phyloP scores from a whole-genome alignment of 352 stramenopile genomes.

The Thalassiosira exigua region DNA sequence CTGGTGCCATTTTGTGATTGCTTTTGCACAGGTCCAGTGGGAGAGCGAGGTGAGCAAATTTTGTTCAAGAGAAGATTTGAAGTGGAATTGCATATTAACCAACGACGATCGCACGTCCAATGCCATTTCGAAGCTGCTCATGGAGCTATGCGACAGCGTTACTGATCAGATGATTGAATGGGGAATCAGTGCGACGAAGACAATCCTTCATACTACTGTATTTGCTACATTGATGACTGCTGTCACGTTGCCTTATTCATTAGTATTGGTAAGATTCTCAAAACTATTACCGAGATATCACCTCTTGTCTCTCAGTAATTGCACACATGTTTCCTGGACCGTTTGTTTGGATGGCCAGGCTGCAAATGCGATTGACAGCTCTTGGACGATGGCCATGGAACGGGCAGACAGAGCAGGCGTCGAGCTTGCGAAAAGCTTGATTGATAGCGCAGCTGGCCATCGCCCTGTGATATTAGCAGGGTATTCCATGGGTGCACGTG shows the following conservation, averaged over 20 bases:
- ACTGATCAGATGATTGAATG: slow-evolving; percentile 58
- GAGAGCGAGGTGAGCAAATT: too few relatives aligned
- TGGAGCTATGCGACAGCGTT: slow-evolving; percentile 74
- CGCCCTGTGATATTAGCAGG: slow-evolving; percentile 45
- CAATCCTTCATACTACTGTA: slow-evolving; percentile 75
- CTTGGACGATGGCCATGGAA: slow-evolving; percentile 76
- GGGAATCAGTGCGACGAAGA: slow-evolving; percentile 58
- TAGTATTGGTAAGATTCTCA: slow-evolving; percentile 53
- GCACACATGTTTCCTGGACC: too few relatives aligned
- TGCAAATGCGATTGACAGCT: slow-evolving; percentile 78
- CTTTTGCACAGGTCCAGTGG: too few relatives aligned
- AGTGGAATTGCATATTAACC: too few relatives aligned
- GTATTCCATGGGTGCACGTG: slow-evolving; percentile 63
- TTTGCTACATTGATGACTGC: slow-evolving; percentile 74
- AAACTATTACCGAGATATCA: too few relatives aligned
- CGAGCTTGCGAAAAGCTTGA: slow-evolving; percentile 58
- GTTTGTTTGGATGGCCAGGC: too few relatives aligned
- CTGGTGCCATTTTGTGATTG: too few relatives aligned
- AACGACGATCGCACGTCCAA: too few relatives aligned
- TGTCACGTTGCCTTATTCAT: slow-evolving; percentile 67
- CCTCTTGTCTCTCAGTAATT: too few relatives aligned
- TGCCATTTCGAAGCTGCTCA: too few relatives aligned
- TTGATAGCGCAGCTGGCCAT: slow-evolving; percentile 61
- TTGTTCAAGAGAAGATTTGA: too few relatives aligned
- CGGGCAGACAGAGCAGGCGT: slow-evolving; percentile 57